These are phyloP conservation scores for Colletotrichum gloeosporioides DNA, from an alignment of 2,329 filamentous ascomycete species.

Conservation along the genomic window DNA sequence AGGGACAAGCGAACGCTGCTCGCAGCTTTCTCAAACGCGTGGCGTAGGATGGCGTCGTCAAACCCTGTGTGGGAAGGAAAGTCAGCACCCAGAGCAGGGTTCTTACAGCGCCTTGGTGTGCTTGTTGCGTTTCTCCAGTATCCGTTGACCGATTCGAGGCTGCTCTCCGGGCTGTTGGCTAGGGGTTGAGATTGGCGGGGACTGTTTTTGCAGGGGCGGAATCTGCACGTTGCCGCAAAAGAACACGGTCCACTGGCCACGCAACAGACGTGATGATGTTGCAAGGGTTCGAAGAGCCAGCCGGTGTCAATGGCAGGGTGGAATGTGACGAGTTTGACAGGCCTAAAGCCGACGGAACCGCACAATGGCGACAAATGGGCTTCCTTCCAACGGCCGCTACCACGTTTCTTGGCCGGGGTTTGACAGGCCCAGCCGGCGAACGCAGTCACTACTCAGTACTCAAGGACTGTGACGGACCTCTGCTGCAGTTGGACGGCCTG, in stretches of 20 bases:
- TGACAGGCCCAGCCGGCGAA: not conserved
- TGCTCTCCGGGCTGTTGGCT: constrained; percentile 21
- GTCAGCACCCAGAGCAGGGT: not conserved
- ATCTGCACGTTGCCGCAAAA: constrained; percentile 26
- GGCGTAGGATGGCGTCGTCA: constrained; percentile 18
- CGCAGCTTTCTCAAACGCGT: constrained; percentile 17
- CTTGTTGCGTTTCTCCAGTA: not conserved
- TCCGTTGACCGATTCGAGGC: constrained; percentile 21
- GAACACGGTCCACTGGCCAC: constrained; percentile 20
- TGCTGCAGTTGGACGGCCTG: not conserved
- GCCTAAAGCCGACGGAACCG: constrained; percentile 14
- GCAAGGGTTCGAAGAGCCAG: constrained; percentile 2
- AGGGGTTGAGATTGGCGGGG: constrained; percentile 18
- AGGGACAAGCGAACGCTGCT: constrained; percentile 6
- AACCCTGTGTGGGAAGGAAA: not conserved
- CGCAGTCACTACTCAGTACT: not conserved
- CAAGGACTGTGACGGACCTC: not conserved
- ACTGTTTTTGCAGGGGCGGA: constrained; percentile 16
- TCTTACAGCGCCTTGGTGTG: constrained; percentile 1
- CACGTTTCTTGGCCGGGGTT: not conserved
- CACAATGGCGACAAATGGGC: not conserved
- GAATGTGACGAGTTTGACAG: constrained; percentile 17
- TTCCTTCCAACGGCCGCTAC: not conserved
- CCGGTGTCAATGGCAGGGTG: constrained; percentile 1
- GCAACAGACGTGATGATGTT: constrained; percentile 13